phyloP scores from a whole-genome alignment of 2,329 filamentous ascomycete species.

The Pseudofabraea citricarpa region DNA sequence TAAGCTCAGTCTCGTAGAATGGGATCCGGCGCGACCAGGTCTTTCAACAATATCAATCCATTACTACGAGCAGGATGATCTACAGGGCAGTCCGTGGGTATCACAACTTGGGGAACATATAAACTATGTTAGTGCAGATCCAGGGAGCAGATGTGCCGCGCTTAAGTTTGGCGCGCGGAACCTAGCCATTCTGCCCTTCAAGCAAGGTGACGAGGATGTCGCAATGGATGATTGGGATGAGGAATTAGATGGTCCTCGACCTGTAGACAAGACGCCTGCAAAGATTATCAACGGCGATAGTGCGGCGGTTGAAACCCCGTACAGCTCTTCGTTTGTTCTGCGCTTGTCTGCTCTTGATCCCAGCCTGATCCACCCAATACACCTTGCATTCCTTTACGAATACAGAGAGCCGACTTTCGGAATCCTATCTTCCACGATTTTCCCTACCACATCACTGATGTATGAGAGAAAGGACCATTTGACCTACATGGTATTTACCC shows the following conservation, averaged over 20 bases:
- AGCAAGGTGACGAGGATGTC: slow-evolving; percentile 79
- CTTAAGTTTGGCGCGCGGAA: slow-evolving; percentile 88
- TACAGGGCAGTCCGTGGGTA: slow-evolving; percentile 78
- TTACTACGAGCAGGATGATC: slow-evolving; percentile 94
- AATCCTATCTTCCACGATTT: slow-evolving; percentile 74
- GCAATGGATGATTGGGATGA: slow-evolving; percentile 90
- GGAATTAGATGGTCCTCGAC: slow-evolving; percentile 66
- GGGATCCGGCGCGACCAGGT: slow-evolving; percentile 76
- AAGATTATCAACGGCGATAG: slow-evolving; percentile 21
- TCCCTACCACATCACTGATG: slow-evolving; percentile 68
- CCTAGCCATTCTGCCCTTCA: slow-evolving; percentile 90
- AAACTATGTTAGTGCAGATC: slow-evolving; percentile 83
- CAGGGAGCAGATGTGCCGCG: slow-evolving; percentile 86
- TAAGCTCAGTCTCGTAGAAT: slow-evolving; percentile 88
- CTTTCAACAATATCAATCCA: slow-evolving; percentile 92
- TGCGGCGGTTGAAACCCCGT: slow-evolving; percentile 55
- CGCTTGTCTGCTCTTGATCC: slow-evolving; percentile 86
- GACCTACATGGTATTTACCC: slow-evolving; percentile 89
- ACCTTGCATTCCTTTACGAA: slow-evolving; percentile 90
- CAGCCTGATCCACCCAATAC: slow-evolving; percentile 79
- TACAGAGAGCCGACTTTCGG: slow-evolving; percentile 98
- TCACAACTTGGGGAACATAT: slow-evolving; percentile 68
- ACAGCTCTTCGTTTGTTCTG: slow-evolving; percentile 88
- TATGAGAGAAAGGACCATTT: slow-evolving; percentile 77
- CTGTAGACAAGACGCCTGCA: slow-evolving; percentile 38